phyloP scores from a whole-genome alignment of 495 filamentous ascomycete species.

The Pseudoneurospora amorphoporcata region DNA sequence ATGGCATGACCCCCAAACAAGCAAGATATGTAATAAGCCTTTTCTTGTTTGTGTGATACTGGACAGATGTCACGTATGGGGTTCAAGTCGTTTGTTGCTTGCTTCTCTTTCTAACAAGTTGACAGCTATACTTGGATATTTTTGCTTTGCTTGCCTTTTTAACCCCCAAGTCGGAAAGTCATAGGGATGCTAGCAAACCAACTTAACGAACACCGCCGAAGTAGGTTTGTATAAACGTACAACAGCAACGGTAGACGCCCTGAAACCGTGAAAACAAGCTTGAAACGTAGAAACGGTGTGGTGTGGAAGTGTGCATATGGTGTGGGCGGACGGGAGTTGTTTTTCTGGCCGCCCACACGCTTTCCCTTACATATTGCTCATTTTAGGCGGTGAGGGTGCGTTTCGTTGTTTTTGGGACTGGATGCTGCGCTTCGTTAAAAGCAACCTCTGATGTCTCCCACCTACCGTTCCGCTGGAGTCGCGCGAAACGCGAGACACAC shows the following conservation, averaged over 20 bases:
- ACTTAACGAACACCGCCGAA: neutral
- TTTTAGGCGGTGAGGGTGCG: slow-evolving; percentile 14
- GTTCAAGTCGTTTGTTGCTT: neutral
- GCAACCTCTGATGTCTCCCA: neutral
- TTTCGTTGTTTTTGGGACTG: neutral
- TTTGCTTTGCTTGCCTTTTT: neutral
- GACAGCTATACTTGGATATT: neutral
- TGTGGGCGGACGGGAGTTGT: neutral
- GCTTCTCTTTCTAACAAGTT: neutral
- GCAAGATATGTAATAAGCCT: neutral
- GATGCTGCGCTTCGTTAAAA: neutral
- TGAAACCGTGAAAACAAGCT: neutral
- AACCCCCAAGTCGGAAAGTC: neutral
- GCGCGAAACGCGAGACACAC: neutral
- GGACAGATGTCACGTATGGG: neutral
- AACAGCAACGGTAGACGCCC: neutral
- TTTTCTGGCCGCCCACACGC: neutral
- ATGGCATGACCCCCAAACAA: neutral
- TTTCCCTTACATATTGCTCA: neutral
- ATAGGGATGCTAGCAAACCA: neutral
- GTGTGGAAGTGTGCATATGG: neutral
- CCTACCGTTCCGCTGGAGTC: neutral
- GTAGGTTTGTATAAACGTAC: neutral
- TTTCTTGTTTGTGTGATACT: neutral
- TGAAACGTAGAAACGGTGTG: neutral